phyloP scores from a whole-genome alignment of 306 rosid species.

The Corylus heterophylla region DNA sequence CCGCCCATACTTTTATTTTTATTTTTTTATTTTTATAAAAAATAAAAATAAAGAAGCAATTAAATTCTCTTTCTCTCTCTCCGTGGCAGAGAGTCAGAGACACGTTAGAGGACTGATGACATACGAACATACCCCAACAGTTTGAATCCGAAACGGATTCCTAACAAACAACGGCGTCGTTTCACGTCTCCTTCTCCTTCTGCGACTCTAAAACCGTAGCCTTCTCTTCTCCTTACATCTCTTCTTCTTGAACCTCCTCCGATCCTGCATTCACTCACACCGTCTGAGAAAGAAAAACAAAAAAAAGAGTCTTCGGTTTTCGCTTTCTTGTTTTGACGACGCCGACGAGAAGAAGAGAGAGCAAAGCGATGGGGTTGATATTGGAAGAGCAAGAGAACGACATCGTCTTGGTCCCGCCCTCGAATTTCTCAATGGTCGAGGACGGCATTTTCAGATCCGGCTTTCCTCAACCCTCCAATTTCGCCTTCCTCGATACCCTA shows the following conservation, averaged over 20 bases:
- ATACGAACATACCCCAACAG: not conserved
- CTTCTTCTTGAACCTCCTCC: not conserved
- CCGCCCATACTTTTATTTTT: too few species aligned
- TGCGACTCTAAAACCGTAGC: not conserved
- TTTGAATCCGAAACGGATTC: conserved; percentile 5
- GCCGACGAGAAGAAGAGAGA: not conserved
- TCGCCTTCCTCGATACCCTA: conserved; percentile 64
- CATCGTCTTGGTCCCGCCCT: conserved; percentile 62
- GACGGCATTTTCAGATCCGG: conserved; percentile 91
- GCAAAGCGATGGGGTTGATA: conserved; percentile 41
- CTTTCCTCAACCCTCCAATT: conserved; percentile 65
- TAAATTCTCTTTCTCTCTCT: too few species aligned
- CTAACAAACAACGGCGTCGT: conserved; percentile 15
- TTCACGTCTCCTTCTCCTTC: not conserved
- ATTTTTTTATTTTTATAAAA: too few species aligned
- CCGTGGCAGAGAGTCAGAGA: not conserved
- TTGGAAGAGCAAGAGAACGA: conserved; percentile 34
- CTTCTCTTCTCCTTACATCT: not conserved
- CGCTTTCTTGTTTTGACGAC: not conserved
- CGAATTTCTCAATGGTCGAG: conserved; percentile 87
- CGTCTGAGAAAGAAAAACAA: too few species aligned
- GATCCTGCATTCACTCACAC: not conserved
- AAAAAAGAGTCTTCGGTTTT: not conserved
- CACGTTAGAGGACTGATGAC: too few species aligned
- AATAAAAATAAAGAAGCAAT: too few species aligned